Evolutionary conservation across 129 eudicot genomes (phyloP), one percentile per base, ranked within the genome.

Genomic region (Centrapalus pauciflorus): DNA sequence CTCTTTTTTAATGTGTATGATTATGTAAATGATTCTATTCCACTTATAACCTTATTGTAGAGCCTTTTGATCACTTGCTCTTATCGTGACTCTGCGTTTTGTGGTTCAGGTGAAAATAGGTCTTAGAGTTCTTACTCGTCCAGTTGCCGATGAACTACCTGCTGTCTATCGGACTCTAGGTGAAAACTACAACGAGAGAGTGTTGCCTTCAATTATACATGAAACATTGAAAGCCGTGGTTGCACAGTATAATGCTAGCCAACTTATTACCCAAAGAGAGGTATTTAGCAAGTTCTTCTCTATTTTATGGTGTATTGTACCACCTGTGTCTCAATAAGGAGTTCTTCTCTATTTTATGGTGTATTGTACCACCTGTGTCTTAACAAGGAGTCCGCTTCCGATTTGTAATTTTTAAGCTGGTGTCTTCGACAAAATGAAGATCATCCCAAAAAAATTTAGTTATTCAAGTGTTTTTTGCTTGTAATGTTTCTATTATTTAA

Each of bases 221-320:
- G 85, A 80, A 66, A 80, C 85, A 24, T 60, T 80, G 78, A 80
- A 80, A 37, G 69, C 85, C 25, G 85, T 80, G 71, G 85, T 80
- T 66, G 85, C 85, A 4, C 85, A 76, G 35, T 80, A 80, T 43
- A 80, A 76, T 60, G 85, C 85, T 13, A 80, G 85, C 64, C 81
- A 80, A 63, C 81, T 80, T 33, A 70, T 80, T 17, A 80, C 85
- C 72, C 85, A 80, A 63, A 76, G 85, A 75, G 85, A 80, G 85
- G 85, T 80, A 57, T n/a, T 65, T 23, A 24, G 28, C 48, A 60
- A 46, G n/a, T 30, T 14, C 55, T 49, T 46, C 10, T 46, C 7
- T 25, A 1, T 11, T 32, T 16, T 13, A 35, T 21, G 25, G 27
- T 16, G 6, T 57, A 20, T 57, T 0, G 8, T 29, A 10, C 19